phyloP scores from a whole-genome alignment of 1,284 basidiomycete species.

The Gymnopus androsaceus region DNA sequence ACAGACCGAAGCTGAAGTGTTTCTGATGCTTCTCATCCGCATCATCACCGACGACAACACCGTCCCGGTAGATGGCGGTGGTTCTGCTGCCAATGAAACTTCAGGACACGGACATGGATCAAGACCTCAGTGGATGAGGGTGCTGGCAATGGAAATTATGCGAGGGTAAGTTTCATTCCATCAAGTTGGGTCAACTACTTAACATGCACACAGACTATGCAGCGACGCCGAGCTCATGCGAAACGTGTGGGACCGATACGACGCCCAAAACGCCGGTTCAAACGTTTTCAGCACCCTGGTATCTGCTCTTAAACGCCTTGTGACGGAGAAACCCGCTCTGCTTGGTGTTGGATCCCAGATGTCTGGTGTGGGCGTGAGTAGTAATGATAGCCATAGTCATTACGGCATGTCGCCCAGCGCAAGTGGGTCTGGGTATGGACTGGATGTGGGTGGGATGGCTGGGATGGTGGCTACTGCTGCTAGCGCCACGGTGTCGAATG shows the following conservation, averaged over 20 bases:
- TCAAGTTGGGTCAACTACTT: conserved; percentile 5
- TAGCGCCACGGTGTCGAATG: conserved; percentile 74
- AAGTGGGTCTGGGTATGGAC: conserved; percentile 51
- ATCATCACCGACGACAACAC: conserved; percentile 74
- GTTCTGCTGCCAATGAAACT: conserved; percentile 15
- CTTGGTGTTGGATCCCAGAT: conserved; percentile 82
- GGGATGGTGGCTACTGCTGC: conserved; percentile 82
- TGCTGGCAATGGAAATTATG: conserved; percentile 90
- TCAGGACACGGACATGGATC: conserved; percentile 39
- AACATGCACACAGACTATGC: conserved; percentile 60
- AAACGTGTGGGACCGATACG: conserved; percentile 81
- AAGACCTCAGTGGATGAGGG: conserved; percentile 83
- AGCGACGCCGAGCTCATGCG: conserved; percentile 82
- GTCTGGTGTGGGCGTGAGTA: conserved; percentile 69
- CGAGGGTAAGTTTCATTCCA: conserved; percentile 55
- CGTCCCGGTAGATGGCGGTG: conserved; percentile 13
- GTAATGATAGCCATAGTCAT: conserved; percentile 26
- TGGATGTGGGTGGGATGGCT: conserved; percentile 51
- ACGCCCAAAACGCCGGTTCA: conserved; percentile 59
- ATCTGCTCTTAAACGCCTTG: conserved; percentile 77
- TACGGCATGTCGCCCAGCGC: conserved; percentile 36
- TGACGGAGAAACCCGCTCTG: conserved; percentile 84
- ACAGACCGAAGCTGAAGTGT: conserved; percentile 80
- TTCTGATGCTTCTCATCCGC: conserved; percentile 79
- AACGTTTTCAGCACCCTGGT: conserved; percentile 83